Percentiles rank a stretch among this genome's conserved stretches.
phyloP scores from a whole-genome alignment of 345 rosid genomes.

The Pseudoturritis turrita region DNA sequence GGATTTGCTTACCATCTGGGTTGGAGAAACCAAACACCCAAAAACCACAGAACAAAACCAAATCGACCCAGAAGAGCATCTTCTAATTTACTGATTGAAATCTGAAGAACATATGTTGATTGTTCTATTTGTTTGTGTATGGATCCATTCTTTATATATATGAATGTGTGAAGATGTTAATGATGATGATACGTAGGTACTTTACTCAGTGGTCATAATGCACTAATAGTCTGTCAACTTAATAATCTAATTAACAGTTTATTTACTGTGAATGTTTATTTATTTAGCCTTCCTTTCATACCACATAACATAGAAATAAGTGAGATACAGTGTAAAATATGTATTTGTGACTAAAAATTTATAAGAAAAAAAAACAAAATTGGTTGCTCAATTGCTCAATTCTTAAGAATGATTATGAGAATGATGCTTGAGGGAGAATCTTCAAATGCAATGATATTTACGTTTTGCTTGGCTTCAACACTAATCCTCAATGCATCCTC shows the following conservation, averaged over 20 bases:
- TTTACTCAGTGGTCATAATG: slow-evolving; percentile 19
- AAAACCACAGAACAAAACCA: slow-evolving; percentile 36
- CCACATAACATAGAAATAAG: neutral
- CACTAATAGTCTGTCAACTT: slow-evolving; percentile 1
- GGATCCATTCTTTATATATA: neutral
- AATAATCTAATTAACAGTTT: neutral
- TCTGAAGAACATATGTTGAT: neutral
- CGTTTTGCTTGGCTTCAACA: slow-evolving; percentile 41
- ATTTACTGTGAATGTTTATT: neutral
- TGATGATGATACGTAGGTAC: slow-evolving; percentile 21
- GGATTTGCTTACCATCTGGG: slow-evolving; percentile 52
- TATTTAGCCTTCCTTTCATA: neutral
- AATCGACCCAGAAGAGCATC: slow-evolving; percentile 38
- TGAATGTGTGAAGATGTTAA: neutral
- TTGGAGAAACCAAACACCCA: slow-evolving; percentile 43
- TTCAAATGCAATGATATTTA: slow-evolving; percentile 28
- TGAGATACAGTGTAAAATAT: neutral
- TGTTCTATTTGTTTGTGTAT: neutral
- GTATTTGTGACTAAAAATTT: neutral
- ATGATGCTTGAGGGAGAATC: slow-evolving; percentile 36
- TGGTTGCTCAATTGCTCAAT: slow-evolving; percentile 19
- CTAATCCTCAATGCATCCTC: slow-evolving; percentile 18
- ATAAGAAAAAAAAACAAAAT: neutral
- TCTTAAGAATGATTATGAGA: slow-evolving; percentile 19
- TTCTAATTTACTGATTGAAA: slow-evolving; percentile 11